A percentile compares a stretch with the other conserved stretches of the same genome.
Conservation (phyloP, 148 eudicot genomes). For the Rheum nobile region DNA sequence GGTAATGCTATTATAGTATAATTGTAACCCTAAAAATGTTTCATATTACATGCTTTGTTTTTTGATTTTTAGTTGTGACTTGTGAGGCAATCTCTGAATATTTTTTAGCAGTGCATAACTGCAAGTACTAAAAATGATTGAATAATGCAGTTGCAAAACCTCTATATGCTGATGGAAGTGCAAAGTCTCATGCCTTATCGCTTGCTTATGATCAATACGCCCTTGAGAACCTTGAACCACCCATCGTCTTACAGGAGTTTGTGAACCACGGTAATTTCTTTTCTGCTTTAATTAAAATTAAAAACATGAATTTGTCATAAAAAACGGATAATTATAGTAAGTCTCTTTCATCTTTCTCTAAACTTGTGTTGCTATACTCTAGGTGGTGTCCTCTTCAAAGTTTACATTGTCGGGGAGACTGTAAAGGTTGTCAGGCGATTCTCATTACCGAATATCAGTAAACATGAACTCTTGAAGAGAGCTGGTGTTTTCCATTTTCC, state of each 20-base stretch:
- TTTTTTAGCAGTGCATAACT: neutral
- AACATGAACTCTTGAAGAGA: slow-evolving; percentile 42
- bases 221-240: slow-evolving; percentile 78
- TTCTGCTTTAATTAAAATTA: neutral
- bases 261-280: slow-evolving; percentile 74
- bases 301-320: neutral
- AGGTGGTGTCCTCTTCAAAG: slow-evolving; percentile 96
- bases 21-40: neutral
- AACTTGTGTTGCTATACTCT: neutral
- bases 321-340: neutral
- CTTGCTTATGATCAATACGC: slow-evolving; percentile 86
- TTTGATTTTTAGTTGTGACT: neutral
- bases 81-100: neutral
- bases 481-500: slow-evolving; percentile 76
- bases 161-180: slow-evolving; percentile 58
- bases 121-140: neutral
- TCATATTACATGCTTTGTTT: neutral
- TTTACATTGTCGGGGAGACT: slow-evolving; percentile 80
- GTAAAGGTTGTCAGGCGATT: slow-evolving; percentile 84
- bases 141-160: slow-evolving; percentile 80
- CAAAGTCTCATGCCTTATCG: slow-evolving; percentile 79
- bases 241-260: slow-evolving; percentile 84
- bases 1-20: slow-evolving; percentile 34
- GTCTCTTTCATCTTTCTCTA: too few species aligned
- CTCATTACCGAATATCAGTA: slow-evolving; percentile 83